Evolutionary conservation across 1,284 basidiomycete species (phyloP).

Genomic region (Chalciporus sp.): DNA sequence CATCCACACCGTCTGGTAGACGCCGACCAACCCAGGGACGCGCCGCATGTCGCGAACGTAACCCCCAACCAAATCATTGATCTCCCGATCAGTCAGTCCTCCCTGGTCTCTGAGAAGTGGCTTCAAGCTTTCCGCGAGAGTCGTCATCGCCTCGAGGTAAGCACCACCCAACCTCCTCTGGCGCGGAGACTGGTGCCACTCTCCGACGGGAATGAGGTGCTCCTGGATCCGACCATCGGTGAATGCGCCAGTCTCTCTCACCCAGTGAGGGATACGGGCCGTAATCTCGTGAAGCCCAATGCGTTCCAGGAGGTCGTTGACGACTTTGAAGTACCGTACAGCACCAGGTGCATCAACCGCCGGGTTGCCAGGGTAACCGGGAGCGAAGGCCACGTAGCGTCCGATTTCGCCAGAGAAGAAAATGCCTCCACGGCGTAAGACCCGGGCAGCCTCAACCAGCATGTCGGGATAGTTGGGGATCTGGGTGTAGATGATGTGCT

Average conservation of each 20-base stretch:
- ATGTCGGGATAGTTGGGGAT: conserved; percentile 51
- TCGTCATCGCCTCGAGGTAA: conserved; percentile 41
- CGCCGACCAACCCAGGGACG: conserved; percentile 44
- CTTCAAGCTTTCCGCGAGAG: conserved; percentile 38
- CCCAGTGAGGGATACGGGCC: conserved; percentile 35
- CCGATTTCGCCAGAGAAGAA: conserved; percentile 67
- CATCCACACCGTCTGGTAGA: conserved; percentile 43
- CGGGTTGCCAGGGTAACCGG: conserved; percentile 37
- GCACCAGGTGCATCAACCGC: conserved; percentile 41
- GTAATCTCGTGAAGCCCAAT: conserved; percentile 42
- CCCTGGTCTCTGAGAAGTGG: conserved; percentile 43
- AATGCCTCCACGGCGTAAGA: conserved; percentile 64
- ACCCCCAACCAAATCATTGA: conserved; percentile 41
- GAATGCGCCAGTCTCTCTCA: conserved; percentile 43
- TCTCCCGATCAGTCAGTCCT: conserved; percentile 37
- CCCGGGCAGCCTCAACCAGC: conserved; percentile 56
- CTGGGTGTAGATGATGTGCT: conserved; percentile 37
- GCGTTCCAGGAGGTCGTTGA: conserved; percentile 39
- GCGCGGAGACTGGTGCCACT: conserved; percentile 42
- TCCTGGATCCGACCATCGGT: conserved; percentile 35
- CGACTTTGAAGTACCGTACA: conserved; percentile 44
- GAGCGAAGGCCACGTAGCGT: conserved; percentile 44
- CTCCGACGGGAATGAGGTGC: conserved; percentile 50
- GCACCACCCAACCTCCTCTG: conserved; percentile 39
- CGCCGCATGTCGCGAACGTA: conserved; percentile 43